These are phyloP conservation scores for Candida sanyaensis DNA, from an alignment of 1,139 yeast species.

Conservation along the genomic window DNA sequence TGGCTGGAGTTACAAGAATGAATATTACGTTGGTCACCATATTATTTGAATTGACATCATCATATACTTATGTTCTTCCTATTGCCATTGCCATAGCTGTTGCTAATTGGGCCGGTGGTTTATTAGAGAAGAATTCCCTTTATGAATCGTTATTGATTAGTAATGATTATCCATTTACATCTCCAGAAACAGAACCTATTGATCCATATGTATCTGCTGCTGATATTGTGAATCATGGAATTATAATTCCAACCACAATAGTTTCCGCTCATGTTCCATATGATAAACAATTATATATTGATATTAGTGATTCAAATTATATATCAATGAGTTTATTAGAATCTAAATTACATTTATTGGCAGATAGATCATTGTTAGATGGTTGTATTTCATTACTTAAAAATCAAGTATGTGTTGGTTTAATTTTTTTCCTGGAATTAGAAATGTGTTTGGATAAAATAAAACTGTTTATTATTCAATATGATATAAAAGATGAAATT, in stretches of 20 bases:
- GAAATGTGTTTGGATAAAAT: conserved; percentile 54
- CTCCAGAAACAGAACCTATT: conserved; percentile 39
- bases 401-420: conserved; percentile 43
- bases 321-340: conserved; percentile 36
- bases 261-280: conserved; percentile 4
- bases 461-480: conserved; percentile 29
- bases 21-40: conserved; percentile 62
- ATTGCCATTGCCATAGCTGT: conserved; percentile 59
- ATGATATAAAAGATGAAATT: conserved; percentile 31
- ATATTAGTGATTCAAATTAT: conserved; percentile 38
- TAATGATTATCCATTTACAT: conserved; percentile 59
- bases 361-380: conserved; percentile 47
- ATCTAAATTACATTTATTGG: conserved; percentile 35
- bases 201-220: conserved; percentile 36
- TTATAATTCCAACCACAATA: conserved; percentile 1
- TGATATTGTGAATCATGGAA: conserved; percentile 37
- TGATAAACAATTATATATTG: conserved; percentile 30
- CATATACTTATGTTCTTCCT: conserved; percentile 61
- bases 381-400: conserved; percentile 56
- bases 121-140: conserved; percentile 53
- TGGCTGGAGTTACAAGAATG: conserved; percentile 72
- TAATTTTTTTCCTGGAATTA: conserved; percentile 53
- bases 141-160: conserved; percentile 52
- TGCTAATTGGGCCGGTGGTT: conserved; percentile 59
- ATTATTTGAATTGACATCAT: conserved; percentile 60